Base-by-base conservation (phyloP, 805 yeast genomes). In the Kodamaea neixiangensis region DNA sequence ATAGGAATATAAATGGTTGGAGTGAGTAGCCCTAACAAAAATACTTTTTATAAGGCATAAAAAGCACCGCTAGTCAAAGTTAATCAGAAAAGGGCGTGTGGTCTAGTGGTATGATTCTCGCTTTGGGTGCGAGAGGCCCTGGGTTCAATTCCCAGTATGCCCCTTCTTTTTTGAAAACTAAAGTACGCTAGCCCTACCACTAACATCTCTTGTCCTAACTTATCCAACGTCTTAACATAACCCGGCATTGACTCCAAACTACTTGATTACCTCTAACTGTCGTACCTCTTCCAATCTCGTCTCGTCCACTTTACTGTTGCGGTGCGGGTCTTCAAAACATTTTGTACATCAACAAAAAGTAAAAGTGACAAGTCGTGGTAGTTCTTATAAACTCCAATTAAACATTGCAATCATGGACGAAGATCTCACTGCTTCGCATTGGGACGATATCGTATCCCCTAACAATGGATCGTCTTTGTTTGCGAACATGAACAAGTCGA, bases 91-190 rank as follows among this genome's bases (percentile, higher is more conserved):
- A 18, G 66, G 67, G 66, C 61, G 63, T 57, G 61, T 63, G 66
- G 68, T 64, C 65, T 61, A 63, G 66, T 63, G 65, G 68, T 62
- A 62, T 64, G 68, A 64, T 64, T 64, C 68, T 61, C 66, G 66
- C 66, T 64, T 64, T 62, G 68, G 68, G 68, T 21, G 81, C 78
- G 81, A 77, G 81, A 77, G 81, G 81, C 80, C 82, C 81, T 74
- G 81, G 81, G 81, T 77, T 77, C 81, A 77, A 77, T 77, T 77
- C 81, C 80, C 81, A 73, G 80, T 63, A 59, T 62, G 72, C 73
- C 75, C 75, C 72, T 33, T 50, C 50, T 49, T 47, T 54, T 47
- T 34, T 33, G n/a, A n/a, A n/a, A n/a, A n/a, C n/a, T n/a, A n/a
- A n/a, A n/a, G n/a, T n/a, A n/a, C n/a, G n/a, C n/a, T n/a, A n/a